Base-by-base conservation (phyloP, 108 stramenopile species). In the Ochromonas danica region DNA sequence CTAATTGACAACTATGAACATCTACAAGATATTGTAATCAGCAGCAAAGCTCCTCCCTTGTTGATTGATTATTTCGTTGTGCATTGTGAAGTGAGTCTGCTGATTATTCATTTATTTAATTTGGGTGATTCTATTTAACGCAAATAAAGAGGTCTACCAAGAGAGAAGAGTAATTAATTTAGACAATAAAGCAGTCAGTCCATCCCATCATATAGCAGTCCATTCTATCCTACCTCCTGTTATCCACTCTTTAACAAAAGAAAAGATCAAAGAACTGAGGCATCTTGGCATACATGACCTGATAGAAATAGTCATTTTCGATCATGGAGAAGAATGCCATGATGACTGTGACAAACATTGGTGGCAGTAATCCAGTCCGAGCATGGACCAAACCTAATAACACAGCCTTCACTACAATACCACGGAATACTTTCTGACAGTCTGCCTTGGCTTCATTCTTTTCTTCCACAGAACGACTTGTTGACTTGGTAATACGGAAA, bases 321-420 rank as follows among this genome's bases (percentile, higher is more conserved):
- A 67, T 67, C 63, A 67, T 67, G 3, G 63, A 31, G 63, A 67
- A 67, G 63, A 67, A 67, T 36, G 14, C 63, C 63, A 67, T 67
- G 17, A 67, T 35, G 10, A 67, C 63, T 14, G 63, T 14, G 63
- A 67, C 31, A 28, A 67, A 28, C 31, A 67, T 14, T 28, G 63
- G 63, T 36, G 17, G 63, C 63, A 67, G 27, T 28, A 67, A 36
- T 67, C 31, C 31, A 35, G 63, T 67, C 35, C 31, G 17, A 28
- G 3, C 3, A 67, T 67, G 63, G 25, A 67, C 25, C 30, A 25
- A 3, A 36, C 3, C 25, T 35, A 67, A 3, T 28, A 67, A 3
- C 25, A 67, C 6, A 35, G 63, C 17, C 10, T 36, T 28, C 25
- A 67, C 31, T 36, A 67, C 10, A 22, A 67, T 6, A 33, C 10